A percentile compares a stretch with the other conserved stretches of the same genome.
Conservation (phyloP, 352 stramenopile genomes). For the Globisporangium paddicum region DNA sequence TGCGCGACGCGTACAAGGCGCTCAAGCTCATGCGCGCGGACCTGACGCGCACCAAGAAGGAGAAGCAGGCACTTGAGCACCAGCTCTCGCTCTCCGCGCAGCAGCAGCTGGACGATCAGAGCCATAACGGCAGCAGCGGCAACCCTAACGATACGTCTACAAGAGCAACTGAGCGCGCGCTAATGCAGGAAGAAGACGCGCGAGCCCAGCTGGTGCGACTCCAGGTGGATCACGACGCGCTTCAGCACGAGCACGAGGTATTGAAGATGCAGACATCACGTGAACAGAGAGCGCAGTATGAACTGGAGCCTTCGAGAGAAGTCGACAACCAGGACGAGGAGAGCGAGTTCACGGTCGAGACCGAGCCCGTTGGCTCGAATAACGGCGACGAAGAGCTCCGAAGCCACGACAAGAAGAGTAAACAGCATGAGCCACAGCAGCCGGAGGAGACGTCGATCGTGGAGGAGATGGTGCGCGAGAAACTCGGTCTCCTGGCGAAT, state of each 20-base stretch:
- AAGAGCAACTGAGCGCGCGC: conserved; percentile 1
- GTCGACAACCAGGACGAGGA: conserved; percentile 7
- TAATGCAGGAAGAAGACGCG: conserved; percentile 4
- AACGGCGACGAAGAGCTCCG: not conserved
- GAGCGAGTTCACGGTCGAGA: conserved; percentile 2
- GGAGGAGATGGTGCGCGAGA: conserved; percentile 18
- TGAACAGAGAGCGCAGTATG: not conserved
- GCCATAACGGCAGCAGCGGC: not conserved
- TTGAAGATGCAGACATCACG: too few species aligned
- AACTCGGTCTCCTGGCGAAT: conserved; percentile 20
- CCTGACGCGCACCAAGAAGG: conserved; percentile 16
- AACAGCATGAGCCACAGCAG: not conserved
- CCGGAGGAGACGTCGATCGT: not conserved
- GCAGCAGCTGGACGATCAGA: not conserved
- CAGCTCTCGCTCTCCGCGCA: not conserved
- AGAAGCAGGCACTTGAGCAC: conserved; percentile 11
- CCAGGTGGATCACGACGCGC: too few species aligned
- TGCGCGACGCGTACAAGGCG: conserved; percentile 20
- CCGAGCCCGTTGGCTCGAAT: conserved; percentile 1
- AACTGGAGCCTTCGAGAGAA: too few species aligned
- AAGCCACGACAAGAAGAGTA: not conserved
- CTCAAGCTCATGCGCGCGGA: conserved; percentile 17
- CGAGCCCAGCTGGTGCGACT: not conserved
- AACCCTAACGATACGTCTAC: not conserved
- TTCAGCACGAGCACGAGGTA: not conserved